phyloP scores from a whole-genome alignment of 768 basidiomycete genomes.

The Phanerodontia chrysosporium region DNA sequence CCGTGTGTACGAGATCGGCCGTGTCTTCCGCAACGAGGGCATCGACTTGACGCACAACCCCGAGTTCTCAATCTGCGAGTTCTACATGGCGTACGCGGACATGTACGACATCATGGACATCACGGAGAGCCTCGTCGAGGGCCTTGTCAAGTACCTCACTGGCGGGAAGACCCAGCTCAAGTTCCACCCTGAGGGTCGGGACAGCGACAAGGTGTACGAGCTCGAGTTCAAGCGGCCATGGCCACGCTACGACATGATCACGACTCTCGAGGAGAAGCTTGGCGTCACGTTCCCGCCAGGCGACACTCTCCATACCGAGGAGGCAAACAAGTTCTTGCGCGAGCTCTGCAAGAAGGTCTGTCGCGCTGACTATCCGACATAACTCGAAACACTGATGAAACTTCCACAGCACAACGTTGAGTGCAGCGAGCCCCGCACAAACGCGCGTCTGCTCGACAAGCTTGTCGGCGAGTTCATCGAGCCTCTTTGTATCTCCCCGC shows the following conservation, averaged over 20 bases:
- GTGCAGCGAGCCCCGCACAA: constrained; percentile 93
- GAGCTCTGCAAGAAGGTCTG: constrained; percentile 80
- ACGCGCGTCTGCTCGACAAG: constrained; percentile 93
- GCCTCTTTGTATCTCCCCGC: constrained; percentile 93
- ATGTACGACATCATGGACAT: constrained; percentile 99
- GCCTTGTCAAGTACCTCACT: constrained; percentile 84
- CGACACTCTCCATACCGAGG: constrained; percentile 80
- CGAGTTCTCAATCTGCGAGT: constrained; percentile 99
- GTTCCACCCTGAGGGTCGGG: constrained; percentile 95
- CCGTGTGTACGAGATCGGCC: constrained; percentile 96
- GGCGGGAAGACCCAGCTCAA: constrained; percentile 73
- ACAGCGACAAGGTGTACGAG: constrained; percentile 62
- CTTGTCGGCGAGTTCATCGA: constrained; percentile 99
- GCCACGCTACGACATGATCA: constrained; percentile 99
- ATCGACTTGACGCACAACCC: constrained; percentile 99
- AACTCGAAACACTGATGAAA: not conserved
- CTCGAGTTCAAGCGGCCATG: constrained; percentile 92
- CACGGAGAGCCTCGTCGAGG: constrained; percentile 86
- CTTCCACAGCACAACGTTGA: constrained; percentile 82
- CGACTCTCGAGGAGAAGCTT: constrained; percentile 91
- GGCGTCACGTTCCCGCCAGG: constrained; percentile 90
- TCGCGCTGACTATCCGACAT: not conserved
- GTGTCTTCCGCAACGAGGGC: constrained; percentile 97
- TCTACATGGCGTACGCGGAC: constrained; percentile 99
- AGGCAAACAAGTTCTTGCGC: constrained; percentile 84